A percentile compares a stretch with the other conserved stretches of the same genome.
Evolutionary conservation across 495 filamentous ascomycete species (phyloP).

Genomic region (Ramalina intermedia): DNA sequence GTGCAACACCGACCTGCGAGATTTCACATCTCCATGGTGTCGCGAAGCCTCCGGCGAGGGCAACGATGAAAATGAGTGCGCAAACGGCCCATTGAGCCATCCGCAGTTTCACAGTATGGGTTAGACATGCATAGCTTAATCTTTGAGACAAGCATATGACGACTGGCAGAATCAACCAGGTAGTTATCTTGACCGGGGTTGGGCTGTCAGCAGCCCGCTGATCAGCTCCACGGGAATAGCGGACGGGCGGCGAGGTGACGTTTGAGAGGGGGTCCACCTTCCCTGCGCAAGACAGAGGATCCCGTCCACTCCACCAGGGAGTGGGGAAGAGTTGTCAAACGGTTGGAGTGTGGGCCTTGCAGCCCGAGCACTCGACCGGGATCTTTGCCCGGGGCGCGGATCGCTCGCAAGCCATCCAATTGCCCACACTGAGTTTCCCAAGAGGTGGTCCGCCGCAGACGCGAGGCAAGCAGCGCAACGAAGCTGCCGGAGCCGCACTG

Average conservation of each 20-base stretch:
- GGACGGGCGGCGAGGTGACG: too few species aligned
- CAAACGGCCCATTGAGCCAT: too few species aligned
- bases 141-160: slow-evolving; percentile 62
- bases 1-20: too few species aligned
- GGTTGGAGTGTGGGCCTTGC: slow-evolving; percentile 7
- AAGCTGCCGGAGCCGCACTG: slow-evolving; percentile 12
- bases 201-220: too few species aligned
- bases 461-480: neutral
- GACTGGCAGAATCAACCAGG: slow-evolving; percentile 59
- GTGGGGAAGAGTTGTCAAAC: slow-evolving; percentile 9
- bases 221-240: too few species aligned
- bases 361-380: slow-evolving; percentile 11
- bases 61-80: too few species aligned
- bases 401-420: slow-evolving; percentile 24
- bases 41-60: too few species aligned
- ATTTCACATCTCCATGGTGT: too few species aligned
- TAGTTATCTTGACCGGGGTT: slow-evolving; percentile 39
- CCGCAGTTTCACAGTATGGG: slow-evolving; percentile 58
- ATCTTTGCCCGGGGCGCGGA: slow-evolving; percentile 7
- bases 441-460: slow-evolving; percentile 23
- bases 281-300: slow-evolving; percentile 3
- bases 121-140: slow-evolving; percentile 63
- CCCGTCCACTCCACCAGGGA: slow-evolving; percentile 9
- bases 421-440: slow-evolving; percentile 36
- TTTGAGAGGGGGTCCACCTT: too few species aligned